Base-by-base conservation (phyloP, 2,329 filamentous ascomycete species). In the Ophiobolus disseminans region DNA sequence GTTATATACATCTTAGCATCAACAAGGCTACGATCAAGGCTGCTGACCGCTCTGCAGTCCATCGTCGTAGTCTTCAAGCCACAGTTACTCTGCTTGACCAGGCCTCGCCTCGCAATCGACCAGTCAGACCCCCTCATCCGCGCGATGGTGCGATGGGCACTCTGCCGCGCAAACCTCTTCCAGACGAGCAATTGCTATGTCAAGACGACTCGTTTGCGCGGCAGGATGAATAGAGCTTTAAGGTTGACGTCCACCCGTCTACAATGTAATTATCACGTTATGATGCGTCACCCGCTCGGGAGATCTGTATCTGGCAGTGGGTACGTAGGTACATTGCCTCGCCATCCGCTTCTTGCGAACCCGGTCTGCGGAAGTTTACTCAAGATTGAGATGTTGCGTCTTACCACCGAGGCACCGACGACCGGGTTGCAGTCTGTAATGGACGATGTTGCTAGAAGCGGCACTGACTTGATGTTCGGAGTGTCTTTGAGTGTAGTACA, bases 31-130 rank as follows among this genome's bases (percentile, higher is more conserved):
- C 10, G 23, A 32, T 36, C 17, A n/a, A 45, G 16, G 55, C 55
- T 60, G 55, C 56, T 63, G 58, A 60, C 55, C 56, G 44, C 48
- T 54, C 28, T 28, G 31, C 48, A 31, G 28, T 31, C 35, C 40
- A 39, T 43, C 16, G 60, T 63, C 47, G 53, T 53, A 62, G 53
- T 49, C 47, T 55, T 53, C 50, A 59, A 63, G 62, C 62, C 62
- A 65, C 60, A 58, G 62, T 65, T 62, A 63, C 62, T 63, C 60
- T 58, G 45, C 41, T 26, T 50, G 44, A 39, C 19, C 40, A 53
- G 53, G 60, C 44, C 54, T 44, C 48, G 23, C 50, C 51, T 52
- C 44, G 47, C 39, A 23, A 38, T 37, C 32, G 44, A 35, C 46
- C 45, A 53, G 39, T 55, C 25, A 53, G 28, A 45, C 30, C 22